These are phyloP conservation scores for Solanum hybrid DNA, from an alignment of 305 asterid genomes.

Conservation along the genomic window DNA sequence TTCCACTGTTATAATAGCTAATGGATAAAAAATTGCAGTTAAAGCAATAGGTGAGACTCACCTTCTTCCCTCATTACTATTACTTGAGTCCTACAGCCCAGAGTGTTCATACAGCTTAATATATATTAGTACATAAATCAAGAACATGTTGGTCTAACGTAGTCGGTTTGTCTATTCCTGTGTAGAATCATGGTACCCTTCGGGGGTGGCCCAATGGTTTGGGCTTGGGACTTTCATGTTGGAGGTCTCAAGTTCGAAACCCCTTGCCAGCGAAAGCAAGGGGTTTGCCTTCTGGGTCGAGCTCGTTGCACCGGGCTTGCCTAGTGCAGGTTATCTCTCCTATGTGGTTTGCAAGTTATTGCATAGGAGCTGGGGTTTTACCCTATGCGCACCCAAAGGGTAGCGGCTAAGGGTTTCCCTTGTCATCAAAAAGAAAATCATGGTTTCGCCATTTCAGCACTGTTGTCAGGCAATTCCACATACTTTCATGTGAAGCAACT, in stretches of 20 bases:
- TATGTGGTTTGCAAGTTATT: not conserved
- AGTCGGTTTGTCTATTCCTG: not conserved
- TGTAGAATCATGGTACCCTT: not conserved
- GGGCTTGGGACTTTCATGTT: not conserved
- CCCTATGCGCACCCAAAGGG: not conserved
- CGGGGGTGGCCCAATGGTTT: not conserved
- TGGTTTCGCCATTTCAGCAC: not conserved
- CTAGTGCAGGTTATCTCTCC: not conserved
- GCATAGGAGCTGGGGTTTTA: not conserved
- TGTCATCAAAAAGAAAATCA: not conserved
- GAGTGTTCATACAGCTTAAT: not conserved
- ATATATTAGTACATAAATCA: not conserved
- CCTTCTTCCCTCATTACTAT: not conserved
- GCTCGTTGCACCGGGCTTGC: not conserved
- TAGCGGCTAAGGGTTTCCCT: not conserved
- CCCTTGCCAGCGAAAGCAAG: not conserved
- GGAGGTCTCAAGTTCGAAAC: not conserved
- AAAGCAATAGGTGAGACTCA: not conserved
- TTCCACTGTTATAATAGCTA: not conserved
- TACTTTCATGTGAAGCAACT: not conserved
- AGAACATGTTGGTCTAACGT: not conserved
- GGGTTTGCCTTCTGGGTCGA: not conserved
- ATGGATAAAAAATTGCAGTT: not conserved
- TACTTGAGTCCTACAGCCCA: not conserved
- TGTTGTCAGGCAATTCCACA: not conserved